Base-by-base conservation (phyloP, 1,139 yeast genomes). In the Candida pseudoviswanathii region DNA sequence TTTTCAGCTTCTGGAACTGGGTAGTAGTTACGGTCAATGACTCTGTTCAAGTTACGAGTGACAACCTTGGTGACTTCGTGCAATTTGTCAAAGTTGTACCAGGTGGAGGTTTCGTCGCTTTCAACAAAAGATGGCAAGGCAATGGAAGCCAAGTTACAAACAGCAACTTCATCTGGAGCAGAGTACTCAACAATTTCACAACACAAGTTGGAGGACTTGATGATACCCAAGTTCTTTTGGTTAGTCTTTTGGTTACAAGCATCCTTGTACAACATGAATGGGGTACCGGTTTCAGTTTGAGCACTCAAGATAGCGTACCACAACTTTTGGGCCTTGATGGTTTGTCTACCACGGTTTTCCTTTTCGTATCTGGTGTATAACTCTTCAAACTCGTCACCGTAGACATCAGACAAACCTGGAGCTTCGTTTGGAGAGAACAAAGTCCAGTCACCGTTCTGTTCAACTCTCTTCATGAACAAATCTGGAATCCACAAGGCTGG, bases 401-500 rank as follows among this genome's bases (percentile, higher is more conserved):
- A 87, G 54, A 78, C 83, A 50, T 89, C 96, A 53, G 84, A 71
- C 58, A 89, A 79, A 40, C 96, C 96, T 41, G 91, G 91, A 53
- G 94, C 94, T 68, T 87, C 94, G 67, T 86, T 85, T 50, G 96
- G 96, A 60, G 95, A 87, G 75, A 89, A 87, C 56, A 90, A 74
- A 39, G 94, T 84, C 96, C 96, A 89, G 27, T 85, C 85, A 46
- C 76, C 86, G 64, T 89, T 84, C 48, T 74, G 75, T 70, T 88
- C 89, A 52, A 89, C 96, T 63, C 96, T 82, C 73, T 86, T 80
- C 96, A 89, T 89, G 72, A 89, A 89, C 65, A 90, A 73, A 67
- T 89, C 96, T 7, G 96, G 89, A 56, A 89, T 82, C 96, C 96
- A 89, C 56, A 89, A 78, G n/a, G 96, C 96, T 60, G 89, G 85